Conservation (phyloP, 2,329 filamentous ascomycete genomes). For the Tricladium varicosporioides region DNA sequence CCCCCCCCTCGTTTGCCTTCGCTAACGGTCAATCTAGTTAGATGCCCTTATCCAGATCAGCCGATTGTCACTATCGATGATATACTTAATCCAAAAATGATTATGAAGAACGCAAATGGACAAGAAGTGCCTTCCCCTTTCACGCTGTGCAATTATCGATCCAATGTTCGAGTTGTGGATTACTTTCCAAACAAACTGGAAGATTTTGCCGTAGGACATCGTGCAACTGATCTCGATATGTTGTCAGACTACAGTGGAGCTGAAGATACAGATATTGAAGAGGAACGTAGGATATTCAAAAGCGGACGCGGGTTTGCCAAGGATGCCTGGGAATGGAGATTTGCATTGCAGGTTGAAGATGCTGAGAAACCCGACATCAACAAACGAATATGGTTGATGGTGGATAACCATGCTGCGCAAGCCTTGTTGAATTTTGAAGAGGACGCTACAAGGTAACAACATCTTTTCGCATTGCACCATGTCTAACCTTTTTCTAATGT, state of each 20-base stretch:
- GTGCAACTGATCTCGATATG: constrained; percentile 45
- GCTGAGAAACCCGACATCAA: constrained; percentile 42
- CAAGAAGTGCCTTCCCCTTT: constrained; percentile 59
- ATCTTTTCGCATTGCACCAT: neutral
- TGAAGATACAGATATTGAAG: constrained; percentile 31
- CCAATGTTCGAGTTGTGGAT: constrained; percentile 75
- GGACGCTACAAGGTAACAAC: constrained; percentile 51
- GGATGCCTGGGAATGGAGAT: constrained; percentile 75
- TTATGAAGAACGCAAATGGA: constrained; percentile 37
- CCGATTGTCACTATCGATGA: constrained; percentile 20
- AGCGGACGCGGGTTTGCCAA: constrained; percentile 22
- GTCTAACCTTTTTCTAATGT: constrained; percentile 11
- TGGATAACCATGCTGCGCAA: constrained; percentile 59
- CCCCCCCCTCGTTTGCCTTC: neutral
- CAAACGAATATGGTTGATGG: constrained; percentile 62
- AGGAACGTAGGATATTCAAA: constrained; percentile 18
- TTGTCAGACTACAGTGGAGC: constrained; percentile 43
- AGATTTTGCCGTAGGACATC: constrained; percentile 62
- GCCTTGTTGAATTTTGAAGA: constrained; percentile 49
- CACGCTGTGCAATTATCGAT: constrained; percentile 67
- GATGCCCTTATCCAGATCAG: constrained; percentile 43
- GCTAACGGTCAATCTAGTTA: constrained; percentile 38
- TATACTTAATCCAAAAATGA: constrained; percentile 42
- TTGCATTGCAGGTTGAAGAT: constrained; percentile 76
- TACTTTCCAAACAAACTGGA: constrained; percentile 69